phyloP scores from a whole-genome alignment of 2,329 filamentous ascomycete genomes.

The Fusarium sp. region DNA sequence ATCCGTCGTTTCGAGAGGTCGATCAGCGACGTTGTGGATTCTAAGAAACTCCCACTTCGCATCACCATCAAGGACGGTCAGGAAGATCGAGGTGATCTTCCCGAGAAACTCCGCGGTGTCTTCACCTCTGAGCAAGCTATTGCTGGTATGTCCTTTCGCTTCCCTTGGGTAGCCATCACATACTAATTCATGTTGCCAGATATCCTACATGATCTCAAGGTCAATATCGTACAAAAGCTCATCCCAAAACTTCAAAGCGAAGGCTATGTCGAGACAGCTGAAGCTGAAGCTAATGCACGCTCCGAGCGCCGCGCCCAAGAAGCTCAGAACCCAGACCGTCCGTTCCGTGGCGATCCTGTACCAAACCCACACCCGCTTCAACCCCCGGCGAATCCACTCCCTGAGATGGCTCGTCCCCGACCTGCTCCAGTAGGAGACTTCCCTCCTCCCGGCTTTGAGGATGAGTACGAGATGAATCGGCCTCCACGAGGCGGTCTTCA shows the following conservation, averaged over 20 bases:
- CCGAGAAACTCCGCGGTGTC: constrained; percentile 64
- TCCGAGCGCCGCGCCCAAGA: constrained; percentile 56
- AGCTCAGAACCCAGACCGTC: constrained; percentile 50
- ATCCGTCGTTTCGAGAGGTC: constrained; percentile 82
- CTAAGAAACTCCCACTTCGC: constrained; percentile 65
- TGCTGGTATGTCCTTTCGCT: constrained; percentile 49
- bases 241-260: constrained; percentile 81
- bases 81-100: constrained; percentile 64
- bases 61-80: constrained; percentile 60
- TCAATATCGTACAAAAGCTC: constrained; percentile 85
- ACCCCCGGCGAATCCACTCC: constrained; percentile 74
- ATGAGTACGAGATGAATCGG: constrained; percentile 86
- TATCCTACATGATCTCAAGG: constrained; percentile 78
- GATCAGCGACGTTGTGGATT: constrained; percentile 77
- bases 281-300: constrained; percentile 57
- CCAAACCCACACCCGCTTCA: constrained; percentile 71
- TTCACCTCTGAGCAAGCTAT: constrained; percentile 82
- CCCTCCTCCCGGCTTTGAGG: constrained; percentile 90
- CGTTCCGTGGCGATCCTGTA: constrained; percentile 58
- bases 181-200: constrained; percentile 53
- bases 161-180: neutral
- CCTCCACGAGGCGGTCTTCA: constrained; percentile 55
- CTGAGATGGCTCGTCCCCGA: constrained; percentile 65
- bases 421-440: constrained; percentile 78
- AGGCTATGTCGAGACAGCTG: constrained; percentile 75